A percentile compares a stretch with the other conserved stretches of the same genome.
phyloP scores from a whole-genome alignment of 2,329 filamentous ascomycete species.

The Aspergillus sp. region DNA sequence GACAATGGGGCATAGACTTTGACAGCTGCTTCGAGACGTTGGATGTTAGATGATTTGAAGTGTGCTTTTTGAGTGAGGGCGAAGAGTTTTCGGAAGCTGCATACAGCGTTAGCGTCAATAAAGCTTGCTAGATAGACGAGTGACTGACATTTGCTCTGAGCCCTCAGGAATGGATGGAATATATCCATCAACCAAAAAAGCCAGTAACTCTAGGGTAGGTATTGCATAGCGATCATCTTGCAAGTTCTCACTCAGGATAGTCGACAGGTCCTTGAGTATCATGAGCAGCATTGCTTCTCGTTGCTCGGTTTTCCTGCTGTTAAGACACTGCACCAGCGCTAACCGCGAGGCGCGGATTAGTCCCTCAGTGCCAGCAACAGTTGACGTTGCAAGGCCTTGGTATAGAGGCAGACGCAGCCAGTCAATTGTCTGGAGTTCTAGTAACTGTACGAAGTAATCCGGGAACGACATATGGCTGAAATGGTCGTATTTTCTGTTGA shows the following conservation, averaged over 20 bases:
- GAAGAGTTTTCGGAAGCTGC: conserved; percentile 57
- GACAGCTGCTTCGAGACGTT: conserved; percentile 72
- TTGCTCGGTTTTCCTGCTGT: conserved; percentile 12
- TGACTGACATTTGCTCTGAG: conserved; percentile 34
- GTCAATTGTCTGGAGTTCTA: conserved; percentile 28
- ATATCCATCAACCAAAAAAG: conserved; percentile 65
- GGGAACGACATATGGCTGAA: conserved; percentile 39
- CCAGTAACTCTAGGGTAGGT: conserved; percentile 68
- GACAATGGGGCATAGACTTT: conserved; percentile 70
- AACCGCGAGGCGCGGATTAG: conserved; percentile 37
- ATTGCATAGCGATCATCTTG: conserved; percentile 64
- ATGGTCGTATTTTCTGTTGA: conserved; percentile 34
- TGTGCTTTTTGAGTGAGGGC: conserved; percentile 68
- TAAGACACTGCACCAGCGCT: conserved; percentile 35
- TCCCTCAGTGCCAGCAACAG: conserved; percentile 39
- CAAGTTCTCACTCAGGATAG: conserved; percentile 49
- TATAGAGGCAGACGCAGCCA: conserved; percentile 34
- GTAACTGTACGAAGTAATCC: conserved; percentile 39
- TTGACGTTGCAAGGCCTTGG: conserved; percentile 40
- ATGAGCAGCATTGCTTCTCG: conserved; percentile 37
- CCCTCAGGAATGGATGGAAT: conserved; percentile 33
- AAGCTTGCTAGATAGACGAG: neutral
- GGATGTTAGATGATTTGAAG: conserved; percentile 74
- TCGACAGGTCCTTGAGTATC: conserved; percentile 47
- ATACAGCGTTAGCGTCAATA: conserved; percentile 4